Base-by-base conservation (phyloP, 2,329 filamentous ascomycete species). In the Aspergillus melleus region DNA sequence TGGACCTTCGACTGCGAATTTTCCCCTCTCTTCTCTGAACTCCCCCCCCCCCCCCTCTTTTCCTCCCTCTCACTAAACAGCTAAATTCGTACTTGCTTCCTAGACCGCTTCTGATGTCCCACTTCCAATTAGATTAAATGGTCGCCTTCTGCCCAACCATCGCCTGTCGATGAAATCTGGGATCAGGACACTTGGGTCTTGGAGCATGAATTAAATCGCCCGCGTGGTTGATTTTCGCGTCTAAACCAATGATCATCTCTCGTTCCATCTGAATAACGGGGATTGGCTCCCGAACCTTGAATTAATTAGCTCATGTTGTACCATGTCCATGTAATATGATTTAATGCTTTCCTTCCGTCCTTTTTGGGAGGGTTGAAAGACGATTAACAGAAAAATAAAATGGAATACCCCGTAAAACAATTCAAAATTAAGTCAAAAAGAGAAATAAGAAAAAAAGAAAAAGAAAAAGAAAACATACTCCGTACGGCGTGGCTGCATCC, bases 151-250 rank as follows among this genome's bases (percentile, higher is more conserved):
- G 22, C 29, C 51, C 50, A 47, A 52, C 47, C 26, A 44, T 58
- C 57, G 56, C 53, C 26, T 54, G 51, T 26, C 32, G 58, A 60
- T 55, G 51, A 51, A 53, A 56, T 32, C 49, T 49, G 50, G 55
- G 36, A 54, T 59, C 56, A 55, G 49, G 6, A 26, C 20, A 6
- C 36, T 42, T 42, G 14, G 32, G 24, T 20, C 32, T 58, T 42
- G 6, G 52, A 20, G 20, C 26, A 29, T 9, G 29, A 57, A 58
- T 63, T 59, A 60, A 60, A 60, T 58, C 54, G 47, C 55, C 60
- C 58, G 52, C 58, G 61, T 61, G 58, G 60, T 57, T 42, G 52
- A 56, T 59, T 58, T 60, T 55, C 52, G 32, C 58, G 30, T 42
- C 49, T 30, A 26, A 49, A 53, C 58, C 62, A 62, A 64, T 61